phyloP scores from a whole-genome alignment of 169 alveolate genomes.

The Cryptosporidium xiaoi region DNA sequence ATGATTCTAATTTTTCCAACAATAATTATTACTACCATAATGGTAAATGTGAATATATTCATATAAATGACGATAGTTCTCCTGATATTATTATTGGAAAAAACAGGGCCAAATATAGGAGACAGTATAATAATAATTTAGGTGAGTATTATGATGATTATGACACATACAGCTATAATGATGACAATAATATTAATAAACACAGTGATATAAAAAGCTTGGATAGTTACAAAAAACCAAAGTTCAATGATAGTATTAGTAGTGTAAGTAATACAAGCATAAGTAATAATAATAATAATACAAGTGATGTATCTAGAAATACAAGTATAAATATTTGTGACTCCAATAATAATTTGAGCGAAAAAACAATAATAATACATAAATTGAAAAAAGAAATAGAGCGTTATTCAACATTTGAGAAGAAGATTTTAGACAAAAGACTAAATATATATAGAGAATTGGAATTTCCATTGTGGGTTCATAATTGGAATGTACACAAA shows the following conservation, averaged over 20 bases:
- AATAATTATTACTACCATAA: neutral
- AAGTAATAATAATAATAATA: constrained; percentile 8
- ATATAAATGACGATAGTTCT: neutral
- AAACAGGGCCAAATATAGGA: neutral
- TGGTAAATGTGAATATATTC: neutral
- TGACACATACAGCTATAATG: neutral
- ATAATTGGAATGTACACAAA: constrained; percentile 48
- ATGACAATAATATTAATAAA: neutral
- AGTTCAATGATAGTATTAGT: neutral
- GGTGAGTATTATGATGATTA: neutral
- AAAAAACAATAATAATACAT: neutral
- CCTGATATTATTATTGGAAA: neutral
- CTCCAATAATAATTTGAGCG: neutral
- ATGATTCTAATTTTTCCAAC: neutral
- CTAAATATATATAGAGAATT: constrained; percentile 53
- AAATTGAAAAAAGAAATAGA: neutral
- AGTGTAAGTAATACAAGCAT: neutral
- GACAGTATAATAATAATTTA: neutral
- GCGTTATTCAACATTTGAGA: neutral
- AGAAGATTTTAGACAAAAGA: neutral
- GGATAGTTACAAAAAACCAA: neutral
- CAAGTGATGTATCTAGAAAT: neutral
- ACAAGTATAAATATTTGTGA: neutral
- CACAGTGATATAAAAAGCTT: neutral
- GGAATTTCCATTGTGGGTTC: constrained; percentile 68